phyloP scores from a whole-genome alignment of 192 early-diverging fungal species.

The Phlyctochytrium bullatum region DNA sequence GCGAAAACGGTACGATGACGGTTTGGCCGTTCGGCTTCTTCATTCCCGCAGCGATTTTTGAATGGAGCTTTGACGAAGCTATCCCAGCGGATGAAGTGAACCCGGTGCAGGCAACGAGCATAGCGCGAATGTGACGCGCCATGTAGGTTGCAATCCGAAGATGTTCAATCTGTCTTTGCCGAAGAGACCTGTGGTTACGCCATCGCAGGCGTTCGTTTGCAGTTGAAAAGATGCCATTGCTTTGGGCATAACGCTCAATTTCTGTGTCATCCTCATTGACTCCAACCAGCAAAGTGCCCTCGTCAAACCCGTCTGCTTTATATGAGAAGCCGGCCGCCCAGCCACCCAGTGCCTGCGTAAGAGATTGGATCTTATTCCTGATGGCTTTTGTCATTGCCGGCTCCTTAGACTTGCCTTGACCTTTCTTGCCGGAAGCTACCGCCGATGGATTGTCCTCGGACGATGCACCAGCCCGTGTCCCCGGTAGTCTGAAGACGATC shows the following conservation, averaged over 20 bases:
- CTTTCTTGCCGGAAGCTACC: too few species aligned
- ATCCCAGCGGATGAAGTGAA: neutral
- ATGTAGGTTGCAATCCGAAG: neutral
- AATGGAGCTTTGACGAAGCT: neutral
- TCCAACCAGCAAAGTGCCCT: neutral
- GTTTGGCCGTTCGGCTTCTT: neutral
- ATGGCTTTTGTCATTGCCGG: neutral
- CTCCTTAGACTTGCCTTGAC: neutral
- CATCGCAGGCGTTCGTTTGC: neutral
- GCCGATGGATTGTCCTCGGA: neutral
- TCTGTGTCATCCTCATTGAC: neutral
- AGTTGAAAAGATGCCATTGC: too few species aligned
- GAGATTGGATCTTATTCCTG: neutral
- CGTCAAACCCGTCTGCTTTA: neutral
- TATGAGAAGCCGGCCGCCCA: neutral
- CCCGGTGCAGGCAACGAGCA: neutral
- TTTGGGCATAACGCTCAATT: neutral
- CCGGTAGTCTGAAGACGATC: neutral
- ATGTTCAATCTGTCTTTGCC: neutral
- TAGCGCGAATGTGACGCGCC: neutral
- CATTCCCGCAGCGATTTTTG: neutral
- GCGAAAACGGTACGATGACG: neutral
- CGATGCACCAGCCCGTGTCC: neutral
- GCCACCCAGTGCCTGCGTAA: too few species aligned
- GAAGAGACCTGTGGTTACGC: neutral